phyloP scores from a whole-genome alignment of 2,329 filamentous ascomycete species.

The Aureobasidium sp. region DNA sequence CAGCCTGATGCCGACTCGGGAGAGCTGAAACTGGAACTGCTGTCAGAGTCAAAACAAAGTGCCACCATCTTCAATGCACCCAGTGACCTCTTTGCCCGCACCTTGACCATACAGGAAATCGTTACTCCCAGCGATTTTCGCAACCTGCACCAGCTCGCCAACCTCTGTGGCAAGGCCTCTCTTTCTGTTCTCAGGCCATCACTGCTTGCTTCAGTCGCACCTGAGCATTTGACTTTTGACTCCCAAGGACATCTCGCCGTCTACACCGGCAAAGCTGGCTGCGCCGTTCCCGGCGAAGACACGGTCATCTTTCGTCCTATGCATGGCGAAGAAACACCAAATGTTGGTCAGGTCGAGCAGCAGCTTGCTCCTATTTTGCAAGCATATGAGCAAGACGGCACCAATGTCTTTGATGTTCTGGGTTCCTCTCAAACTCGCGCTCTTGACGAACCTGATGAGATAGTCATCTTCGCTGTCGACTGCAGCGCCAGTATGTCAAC shows the following conservation, averaged over 20 bases:
- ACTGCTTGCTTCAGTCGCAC: slow-evolving; percentile 25
- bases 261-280: slow-evolving; percentile 31
- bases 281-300: slow-evolving; percentile 28
- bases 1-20: background rate
- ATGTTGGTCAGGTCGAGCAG: slow-evolving; percentile 31
- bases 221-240: slow-evolving; percentile 32
- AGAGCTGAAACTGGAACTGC: background rate
- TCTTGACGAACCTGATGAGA: slow-evolving; percentile 29
- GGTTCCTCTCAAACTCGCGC: slow-evolving; percentile 25
- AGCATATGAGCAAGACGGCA: slow-evolving; percentile 28
- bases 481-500: slow-evolving; percentile 29
- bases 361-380: slow-evolving; percentile 29
- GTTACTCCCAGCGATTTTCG: slow-evolving; percentile 22
- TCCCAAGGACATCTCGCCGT: slow-evolving; percentile 29
- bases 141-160: slow-evolving; percentile 27
- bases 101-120: too few species aligned
- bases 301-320: slow-evolving; percentile 30
- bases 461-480: slow-evolving; percentile 32
- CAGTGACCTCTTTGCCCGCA: too few species aligned
- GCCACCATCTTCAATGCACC: too few species aligned
- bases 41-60: background rate
- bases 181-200: slow-evolving; percentile 27
- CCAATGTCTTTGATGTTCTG: slow-evolving; percentile 30
- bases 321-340: slow-evolving; percentile 27
- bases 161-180: slow-evolving; percentile 27